Conservation (phyloP, 2,329 filamentous ascomycete genomes). For the Trichoderma atroviride region DNA sequence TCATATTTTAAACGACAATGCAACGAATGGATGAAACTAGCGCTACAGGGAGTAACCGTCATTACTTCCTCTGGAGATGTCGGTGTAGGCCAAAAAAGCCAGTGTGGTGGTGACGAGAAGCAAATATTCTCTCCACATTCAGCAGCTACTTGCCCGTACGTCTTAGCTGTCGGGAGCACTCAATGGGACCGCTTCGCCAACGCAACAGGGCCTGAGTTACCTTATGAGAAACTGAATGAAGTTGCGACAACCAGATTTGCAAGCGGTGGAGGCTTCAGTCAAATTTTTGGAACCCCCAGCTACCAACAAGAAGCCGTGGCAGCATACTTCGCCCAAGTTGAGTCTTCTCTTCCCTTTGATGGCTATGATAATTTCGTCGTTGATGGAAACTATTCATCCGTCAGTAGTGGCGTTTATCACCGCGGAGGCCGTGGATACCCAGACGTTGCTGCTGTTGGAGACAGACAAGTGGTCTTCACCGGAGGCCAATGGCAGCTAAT, state of each 20-base stretch:
- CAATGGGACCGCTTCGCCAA: neutral
- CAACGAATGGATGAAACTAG: slow-evolving; percentile 58
- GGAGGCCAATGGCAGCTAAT: slow-evolving; percentile 47
- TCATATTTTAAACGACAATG: slow-evolving; percentile 56
- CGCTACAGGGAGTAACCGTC: slow-evolving; percentile 53
- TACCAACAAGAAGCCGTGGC: neutral
- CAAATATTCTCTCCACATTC: neutral
- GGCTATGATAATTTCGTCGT: slow-evolving; percentile 40
- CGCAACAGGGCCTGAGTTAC: neutral
- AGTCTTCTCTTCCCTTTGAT: neutral
- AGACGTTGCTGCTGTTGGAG: slow-evolving; percentile 49
- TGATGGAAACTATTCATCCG: neutral
- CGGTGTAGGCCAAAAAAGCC: neutral
- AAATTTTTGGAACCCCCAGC: slow-evolving; percentile 48
- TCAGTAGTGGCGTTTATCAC: slow-evolving; percentile 48
- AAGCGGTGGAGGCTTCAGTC: slow-evolving; percentile 51
- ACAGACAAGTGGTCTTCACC: slow-evolving; percentile 44
- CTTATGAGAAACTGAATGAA: neutral
- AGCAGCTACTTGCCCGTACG: neutral
- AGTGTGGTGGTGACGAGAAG: neutral
- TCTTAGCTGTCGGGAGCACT: neutral
- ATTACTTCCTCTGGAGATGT: slow-evolving; percentile 43
- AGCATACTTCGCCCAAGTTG: slow-evolving; percentile 37
- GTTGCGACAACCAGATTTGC: slow-evolving; percentile 42
- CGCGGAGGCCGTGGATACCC: slow-evolving; percentile 47